A percentile compares a stretch with the other conserved stretches of the same genome.
Conservation (phyloP, 2,329 filamentous ascomycete genomes). For the Fusarium cyanostomum region DNA sequence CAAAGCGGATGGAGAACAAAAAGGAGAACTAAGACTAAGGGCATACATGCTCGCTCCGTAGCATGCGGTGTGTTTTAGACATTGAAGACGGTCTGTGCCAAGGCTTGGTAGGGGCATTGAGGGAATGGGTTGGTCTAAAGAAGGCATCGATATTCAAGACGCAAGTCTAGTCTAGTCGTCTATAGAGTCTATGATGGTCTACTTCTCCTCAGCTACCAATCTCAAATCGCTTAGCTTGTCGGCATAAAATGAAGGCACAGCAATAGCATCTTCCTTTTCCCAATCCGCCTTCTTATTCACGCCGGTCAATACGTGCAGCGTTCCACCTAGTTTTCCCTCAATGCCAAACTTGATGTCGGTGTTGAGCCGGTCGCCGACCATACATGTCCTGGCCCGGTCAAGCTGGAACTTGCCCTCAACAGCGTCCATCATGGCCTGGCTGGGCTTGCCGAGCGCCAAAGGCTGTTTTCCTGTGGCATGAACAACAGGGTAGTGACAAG, state of each 20-base stretch:
- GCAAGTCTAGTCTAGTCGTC: constrained; percentile 22
- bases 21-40: constrained; percentile 39
- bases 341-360: constrained; percentile 97
- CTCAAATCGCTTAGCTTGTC: constrained; percentile 83
- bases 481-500: constrained; percentile 79
- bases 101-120: not conserved
- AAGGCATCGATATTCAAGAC: not conserved
- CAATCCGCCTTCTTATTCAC: constrained; percentile 88
- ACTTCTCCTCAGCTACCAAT: constrained; percentile 35
- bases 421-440: constrained; percentile 99
- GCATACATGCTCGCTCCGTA: not conserved
- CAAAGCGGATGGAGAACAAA: constrained; percentile 56
- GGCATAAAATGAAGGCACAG: constrained; percentile 83
- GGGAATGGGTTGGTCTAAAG: not conserved
- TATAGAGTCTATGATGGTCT: constrained; percentile 31
- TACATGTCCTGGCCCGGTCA: constrained; percentile 85
- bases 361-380: constrained; percentile 93
- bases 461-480: constrained; percentile 77
- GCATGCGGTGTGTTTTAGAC: not conserved
- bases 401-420: constrained; percentile 96
- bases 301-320: constrained; percentile 88
- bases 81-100: not conserved
- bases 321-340: constrained; percentile 89
- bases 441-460: constrained; percentile 88
- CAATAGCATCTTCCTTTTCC: constrained; percentile 71